These are phyloP conservation scores for Talinum fruticosum DNA, from an alignment of 148 eudicot genomes.

Conservation along the genomic window DNA sequence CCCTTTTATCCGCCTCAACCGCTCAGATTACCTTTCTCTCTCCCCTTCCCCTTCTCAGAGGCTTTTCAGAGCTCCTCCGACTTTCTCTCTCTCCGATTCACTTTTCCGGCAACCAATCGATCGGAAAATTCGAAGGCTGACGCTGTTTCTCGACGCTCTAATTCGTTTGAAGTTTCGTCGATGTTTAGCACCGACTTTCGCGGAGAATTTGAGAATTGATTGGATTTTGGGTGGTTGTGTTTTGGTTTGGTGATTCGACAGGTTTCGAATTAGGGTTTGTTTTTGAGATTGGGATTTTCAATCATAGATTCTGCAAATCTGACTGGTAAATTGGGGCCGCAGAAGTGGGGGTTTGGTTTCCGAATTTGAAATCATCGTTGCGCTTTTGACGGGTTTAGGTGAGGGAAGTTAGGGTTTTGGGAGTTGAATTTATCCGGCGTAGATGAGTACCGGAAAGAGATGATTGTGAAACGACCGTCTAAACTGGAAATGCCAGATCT, in stretches of 20 bases:
- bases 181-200: not conserved
- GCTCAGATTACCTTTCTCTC: constrained; percentile 12
- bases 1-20: constrained; percentile 20
- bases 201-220: not conserved
- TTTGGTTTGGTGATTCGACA: not conserved
- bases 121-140: not conserved
- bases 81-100: not conserved
- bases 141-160: too few relatives aligned
- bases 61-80: not conserved
- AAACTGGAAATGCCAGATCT: constrained; percentile 39
- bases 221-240: constrained; percentile 13
- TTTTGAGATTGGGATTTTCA: not conserved
- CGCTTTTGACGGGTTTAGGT: constrained; percentile 8
- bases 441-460: constrained; percentile 19
- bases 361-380: constrained; percentile 4
- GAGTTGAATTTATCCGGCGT: not conserved
- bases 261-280: constrained; percentile 22
- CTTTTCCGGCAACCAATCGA: constrained; percentile 4
- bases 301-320: not conserved
- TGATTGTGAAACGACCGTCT: constrained; percentile 31
- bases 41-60: not conserved
- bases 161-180: not conserved
- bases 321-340: not conserved
- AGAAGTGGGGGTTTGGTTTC: not conserved
- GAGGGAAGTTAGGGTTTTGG: constrained; percentile 35